These are phyloP conservation scores for Monosporascus sp. DNA, from an alignment of 2,329 filamentous ascomycete species.

Conservation along the genomic window DNA sequence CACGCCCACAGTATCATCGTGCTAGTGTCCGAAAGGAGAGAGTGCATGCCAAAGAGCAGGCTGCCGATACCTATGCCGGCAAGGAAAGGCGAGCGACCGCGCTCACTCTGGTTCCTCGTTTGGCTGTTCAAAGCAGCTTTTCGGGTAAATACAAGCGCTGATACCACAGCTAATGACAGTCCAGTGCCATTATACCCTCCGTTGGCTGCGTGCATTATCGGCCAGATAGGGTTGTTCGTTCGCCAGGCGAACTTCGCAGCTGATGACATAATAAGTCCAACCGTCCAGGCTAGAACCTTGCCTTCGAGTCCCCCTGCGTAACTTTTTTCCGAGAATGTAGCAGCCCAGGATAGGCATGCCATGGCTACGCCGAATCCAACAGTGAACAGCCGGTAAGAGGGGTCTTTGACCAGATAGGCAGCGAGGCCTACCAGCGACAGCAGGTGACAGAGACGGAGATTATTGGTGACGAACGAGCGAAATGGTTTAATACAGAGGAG, in stretches of 20 bases:
- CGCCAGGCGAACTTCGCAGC: conserved; percentile 88
- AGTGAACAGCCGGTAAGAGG: conserved; percentile 70
- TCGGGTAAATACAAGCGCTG: conserved; percentile 70
- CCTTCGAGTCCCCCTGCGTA: conserved; percentile 74
- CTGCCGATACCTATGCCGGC: conserved; percentile 76
- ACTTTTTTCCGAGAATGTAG: conserved; percentile 70
- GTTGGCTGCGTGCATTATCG: conserved; percentile 82
- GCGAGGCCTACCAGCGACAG: conserved; percentile 72
- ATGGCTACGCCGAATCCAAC: conserved; percentile 77
- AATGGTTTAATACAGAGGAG: conserved; percentile 67
- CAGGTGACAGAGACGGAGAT: conserved; percentile 67
- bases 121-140: conserved; percentile 46
- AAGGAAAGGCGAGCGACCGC: conserved; percentile 63
- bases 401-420: conserved; percentile 70
- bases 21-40: conserved; percentile 89
- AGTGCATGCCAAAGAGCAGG: conserved; percentile 84
- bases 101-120: conserved; percentile 23
- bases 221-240: conserved; percentile 97
- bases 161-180: conserved; percentile 67
- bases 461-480: conserved; percentile 60
- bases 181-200: conserved; percentile 90
- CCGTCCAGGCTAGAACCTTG: conserved; percentile 71
- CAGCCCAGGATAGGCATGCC: conserved; percentile 78
- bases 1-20: conserved; percentile 99
- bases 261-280: conserved; percentile 79